Base-by-base conservation (phyloP, 495 filamentous ascomycete genomes). In the Oleoguttula mirabilis region DNA sequence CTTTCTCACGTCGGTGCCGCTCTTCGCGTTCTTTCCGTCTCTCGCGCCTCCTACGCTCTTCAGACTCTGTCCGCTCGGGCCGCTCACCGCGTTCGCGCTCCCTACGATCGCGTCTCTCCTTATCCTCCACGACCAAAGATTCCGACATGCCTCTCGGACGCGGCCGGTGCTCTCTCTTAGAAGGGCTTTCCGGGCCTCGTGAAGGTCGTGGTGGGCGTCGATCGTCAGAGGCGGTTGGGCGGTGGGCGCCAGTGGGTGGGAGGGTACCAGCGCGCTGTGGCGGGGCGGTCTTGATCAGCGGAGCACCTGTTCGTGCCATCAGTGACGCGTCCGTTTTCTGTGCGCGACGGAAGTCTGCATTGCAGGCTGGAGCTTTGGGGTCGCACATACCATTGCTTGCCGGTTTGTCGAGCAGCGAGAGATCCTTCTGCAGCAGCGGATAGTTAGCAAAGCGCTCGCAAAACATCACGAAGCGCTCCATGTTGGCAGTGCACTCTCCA, bases 111-210 rank as follows among this genome's bases (percentile, higher is more conserved):
- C 41, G 45, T 7, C 44, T 35, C 21, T 53, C 50, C 39, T 40
- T 72, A 62, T 66, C 66, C 21, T 87, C 83, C 59, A 83, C 73
- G 36, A 90, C 70, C 0, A 92, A 99, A 0, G 90, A 92, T 42
- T 96, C 92, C 2, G 90, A 96, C 61, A 95, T 96, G 36, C 88
- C 80, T 51, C 92, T 75, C 7, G 74, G 75, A 32, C 81, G 75
- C 6, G 34, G 4, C 22, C 16, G 15, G 12, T 40, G 39, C 8
- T 47, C 37, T 34, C 51, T 59, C 15, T 71, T 75, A 52, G 79
- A 79, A 48, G 66, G 48, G 40, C 60, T 58, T 21, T 61, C 48
- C 49, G 46, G 59, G 28, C 50, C 55, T 19, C 61, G 55, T 45
- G 47, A 63, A 44, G 47, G 45, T 60, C 58, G 63, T 58, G 52